These are phyloP conservation scores for Fraxinus xanthoxyloides DNA, from an alignment of 305 asterid genomes.

Conservation along the genomic window DNA sequence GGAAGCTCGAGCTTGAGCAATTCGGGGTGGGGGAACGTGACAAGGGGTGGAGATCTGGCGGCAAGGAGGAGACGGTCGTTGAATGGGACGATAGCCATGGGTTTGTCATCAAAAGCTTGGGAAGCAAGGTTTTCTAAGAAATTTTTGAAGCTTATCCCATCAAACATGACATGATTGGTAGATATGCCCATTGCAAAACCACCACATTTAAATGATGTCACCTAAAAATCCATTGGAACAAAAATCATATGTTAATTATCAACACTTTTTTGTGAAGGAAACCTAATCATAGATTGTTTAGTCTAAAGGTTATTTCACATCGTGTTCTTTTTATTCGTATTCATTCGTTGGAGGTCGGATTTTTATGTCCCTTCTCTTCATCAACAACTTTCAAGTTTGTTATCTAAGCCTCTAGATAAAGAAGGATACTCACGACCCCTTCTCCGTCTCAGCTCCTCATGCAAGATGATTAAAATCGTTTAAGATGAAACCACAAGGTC, in stretches of 20 bases:
- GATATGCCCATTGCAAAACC: slow-evolving; percentile 73
- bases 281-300: neutral
- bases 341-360: neutral
- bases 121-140: slow-evolving; percentile 80
- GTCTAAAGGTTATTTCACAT: neutral
- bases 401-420: neutral
- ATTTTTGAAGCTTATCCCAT: slow-evolving; percentile 67
- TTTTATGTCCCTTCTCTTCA: neutral
- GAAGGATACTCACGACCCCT: neutral
- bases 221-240: slow-evolving; percentile 26
- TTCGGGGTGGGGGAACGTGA: slow-evolving; percentile 83
- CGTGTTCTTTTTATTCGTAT: neutral
- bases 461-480: no score
- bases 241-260: neutral
- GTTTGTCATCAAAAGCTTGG: slow-evolving; percentile 60
- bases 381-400: neutral
- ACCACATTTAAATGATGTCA: slow-evolving; percentile 85
- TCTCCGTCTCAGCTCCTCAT: neutral
- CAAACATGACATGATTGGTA: slow-evolving; percentile 66
- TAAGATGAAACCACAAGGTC: neutral
- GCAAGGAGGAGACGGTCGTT: slow-evolving; percentile 71
- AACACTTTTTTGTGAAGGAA: neutral
- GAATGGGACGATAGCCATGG: slow-evolving; percentile 52
- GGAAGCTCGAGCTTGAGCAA: slow-evolving; percentile 59
- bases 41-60: slow-evolving; percentile 74